Evolutionary conservation across 495 filamentous ascomycete genomes (phyloP).

Genomic region (Thozetella sp.): DNA sequence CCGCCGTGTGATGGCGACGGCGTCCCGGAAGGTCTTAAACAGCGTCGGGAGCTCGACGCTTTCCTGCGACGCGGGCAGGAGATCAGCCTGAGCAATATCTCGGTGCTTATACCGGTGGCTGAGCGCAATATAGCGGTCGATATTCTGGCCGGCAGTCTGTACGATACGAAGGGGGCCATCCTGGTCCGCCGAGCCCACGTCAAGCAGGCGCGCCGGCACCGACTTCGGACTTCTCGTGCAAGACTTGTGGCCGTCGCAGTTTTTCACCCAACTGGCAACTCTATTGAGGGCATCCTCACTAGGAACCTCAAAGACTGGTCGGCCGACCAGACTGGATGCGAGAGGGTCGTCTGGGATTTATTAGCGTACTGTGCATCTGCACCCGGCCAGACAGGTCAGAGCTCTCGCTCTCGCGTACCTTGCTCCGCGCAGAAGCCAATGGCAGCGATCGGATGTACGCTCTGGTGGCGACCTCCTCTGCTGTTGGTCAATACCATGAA

Average conservation of each 20-base stretch:
- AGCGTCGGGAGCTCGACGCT: neutral
- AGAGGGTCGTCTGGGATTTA: neutral
- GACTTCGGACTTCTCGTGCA: neutral
- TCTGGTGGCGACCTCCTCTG: too few species aligned
- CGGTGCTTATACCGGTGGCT: neutral
- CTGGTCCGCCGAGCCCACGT: neutral
- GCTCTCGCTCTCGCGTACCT: neutral
- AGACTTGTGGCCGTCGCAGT: neutral
- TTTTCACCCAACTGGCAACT: neutral
- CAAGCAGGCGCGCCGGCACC: neutral
- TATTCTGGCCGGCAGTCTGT: neutral
- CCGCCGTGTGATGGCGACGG: conserved; percentile 20
- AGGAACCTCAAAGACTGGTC: neutral
- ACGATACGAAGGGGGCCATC: neutral
- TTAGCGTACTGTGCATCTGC: neutral
- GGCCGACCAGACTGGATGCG: neutral
- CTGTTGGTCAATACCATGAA: neutral
- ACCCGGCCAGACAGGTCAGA: too few species aligned
- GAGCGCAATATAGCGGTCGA: neutral
- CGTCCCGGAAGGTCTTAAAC: conserved; percentile 23
- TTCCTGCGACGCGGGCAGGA: neutral
- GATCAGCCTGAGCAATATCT: neutral
- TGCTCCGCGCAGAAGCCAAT: neutral
- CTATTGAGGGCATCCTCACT: neutral
- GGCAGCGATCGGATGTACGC: neutral